Percentiles rank a stretch among this genome's conserved stretches.
Conservation (phyloP, 2,329 filamentous ascomycete species). For the Bipolaris zeicola region DNA sequence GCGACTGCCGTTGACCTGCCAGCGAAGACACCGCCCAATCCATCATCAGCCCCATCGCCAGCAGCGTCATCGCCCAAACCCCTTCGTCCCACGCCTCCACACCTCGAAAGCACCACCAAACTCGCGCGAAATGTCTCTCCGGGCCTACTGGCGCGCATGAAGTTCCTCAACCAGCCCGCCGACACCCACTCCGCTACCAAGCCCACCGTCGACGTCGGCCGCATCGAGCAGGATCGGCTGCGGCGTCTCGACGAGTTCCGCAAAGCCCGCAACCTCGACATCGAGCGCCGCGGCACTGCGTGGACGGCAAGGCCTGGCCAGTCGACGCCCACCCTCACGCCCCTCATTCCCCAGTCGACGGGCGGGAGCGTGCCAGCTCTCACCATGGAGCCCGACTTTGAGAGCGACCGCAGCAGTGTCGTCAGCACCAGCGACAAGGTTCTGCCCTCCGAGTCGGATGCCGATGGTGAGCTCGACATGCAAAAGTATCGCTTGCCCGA, state of each 20-base stretch:
- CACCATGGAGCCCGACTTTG: slow-evolving; percentile 49
- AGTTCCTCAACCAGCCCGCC: slow-evolving; percentile 49
- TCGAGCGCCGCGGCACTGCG: slow-evolving; percentile 70
- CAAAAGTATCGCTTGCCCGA: slow-evolving; percentile 77
- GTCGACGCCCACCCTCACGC: slow-evolving; percentile 8
- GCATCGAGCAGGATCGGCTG: slow-evolving; percentile 72
- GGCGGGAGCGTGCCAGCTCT: slow-evolving; percentile 46
- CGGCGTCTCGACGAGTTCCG: slow-evolving; percentile 72
- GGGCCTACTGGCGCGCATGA: slow-evolving; percentile 53
- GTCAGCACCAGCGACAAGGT: slow-evolving; percentile 62
- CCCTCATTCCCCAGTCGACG: slow-evolving; percentile 42
- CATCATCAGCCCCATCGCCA: slow-evolving; percentile 11
- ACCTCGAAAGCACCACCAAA: slow-evolving; percentile 38
- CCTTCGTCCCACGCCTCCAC: slow-evolving; percentile 18
- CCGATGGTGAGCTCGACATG: slow-evolving; percentile 58
- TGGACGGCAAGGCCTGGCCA: slow-evolving; percentile 63
- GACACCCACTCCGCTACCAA: slow-evolving; percentile 31
- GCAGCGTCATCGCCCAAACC: slow-evolving; percentile 20
- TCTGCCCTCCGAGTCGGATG: slow-evolving; percentile 58
- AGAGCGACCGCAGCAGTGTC: slow-evolving; percentile 55
- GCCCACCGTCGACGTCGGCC: slow-evolving; percentile 58
- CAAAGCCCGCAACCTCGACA: slow-evolving; percentile 58
- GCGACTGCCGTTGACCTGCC: slow-evolving; percentile 27
- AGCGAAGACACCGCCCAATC: slow-evolving; percentile 24
- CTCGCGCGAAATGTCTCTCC: slow-evolving; percentile 50